Percentiles rank a stretch among this genome's conserved stretches.
phyloP scores from a whole-genome alignment of 2,329 filamentous ascomycete genomes.

The Xylaria sp. region DNA sequence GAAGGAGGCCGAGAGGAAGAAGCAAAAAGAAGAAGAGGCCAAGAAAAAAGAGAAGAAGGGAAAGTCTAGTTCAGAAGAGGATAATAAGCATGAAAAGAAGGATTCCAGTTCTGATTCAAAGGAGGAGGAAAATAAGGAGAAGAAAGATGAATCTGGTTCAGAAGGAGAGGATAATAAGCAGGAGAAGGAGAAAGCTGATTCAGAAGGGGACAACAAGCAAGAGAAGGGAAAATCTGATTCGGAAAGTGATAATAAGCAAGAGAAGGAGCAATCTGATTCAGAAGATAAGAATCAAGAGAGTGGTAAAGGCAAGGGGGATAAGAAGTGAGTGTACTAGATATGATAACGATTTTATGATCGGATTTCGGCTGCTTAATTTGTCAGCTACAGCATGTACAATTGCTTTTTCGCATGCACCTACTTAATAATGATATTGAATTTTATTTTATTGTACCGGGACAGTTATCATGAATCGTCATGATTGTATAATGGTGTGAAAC shows the following conservation, averaged over 20 bases:
- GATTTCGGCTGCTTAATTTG: neutral
- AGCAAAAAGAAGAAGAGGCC: conserved; percentile 40
- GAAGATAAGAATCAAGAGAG: conserved; percentile 31
- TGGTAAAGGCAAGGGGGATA: conserved; percentile 20
- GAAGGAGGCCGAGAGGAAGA: conserved; percentile 45
- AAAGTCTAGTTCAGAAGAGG: neutral
- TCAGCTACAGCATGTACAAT: neutral
- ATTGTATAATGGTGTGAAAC: neutral
- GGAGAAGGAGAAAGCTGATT: neutral
- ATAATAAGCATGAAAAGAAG: neutral
- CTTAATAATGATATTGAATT: neutral
- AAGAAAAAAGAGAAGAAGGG: conserved; percentile 7
- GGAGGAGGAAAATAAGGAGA: conserved; percentile 35
- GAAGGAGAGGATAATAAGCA: neutral
- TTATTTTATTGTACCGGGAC: neutral
- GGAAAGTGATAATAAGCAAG: conserved; percentile 1
- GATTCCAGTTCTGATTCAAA: conserved; percentile 18
- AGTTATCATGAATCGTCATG: neutral
- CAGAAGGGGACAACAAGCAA: neutral
- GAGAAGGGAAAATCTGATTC: neutral
- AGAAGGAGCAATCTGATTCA: neutral
- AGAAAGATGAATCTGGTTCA: neutral
- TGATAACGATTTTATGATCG: conserved; percentile 12
- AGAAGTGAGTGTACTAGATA: conserved; percentile 16
- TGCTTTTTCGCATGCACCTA: neutral